These are phyloP conservation scores for Metarhizium rileyi DNA, from an alignment of 2,329 filamentous ascomycete species.

Conservation along the genomic window DNA sequence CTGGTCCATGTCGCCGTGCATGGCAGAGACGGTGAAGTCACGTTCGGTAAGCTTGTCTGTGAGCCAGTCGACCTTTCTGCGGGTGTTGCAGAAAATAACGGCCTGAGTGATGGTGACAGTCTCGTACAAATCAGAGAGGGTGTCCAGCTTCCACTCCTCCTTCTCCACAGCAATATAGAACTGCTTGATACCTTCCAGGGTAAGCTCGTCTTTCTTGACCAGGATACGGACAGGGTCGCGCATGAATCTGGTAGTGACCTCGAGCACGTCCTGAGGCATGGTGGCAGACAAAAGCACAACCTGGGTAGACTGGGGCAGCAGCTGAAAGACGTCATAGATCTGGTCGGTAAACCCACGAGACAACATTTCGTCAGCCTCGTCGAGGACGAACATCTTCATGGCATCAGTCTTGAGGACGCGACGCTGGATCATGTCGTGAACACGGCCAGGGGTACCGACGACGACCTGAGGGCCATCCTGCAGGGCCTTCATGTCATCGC, in stretches of 20 bases:
- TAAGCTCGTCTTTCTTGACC: slow-evolving; percentile 99
- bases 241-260: slow-evolving; percentile 99
- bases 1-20: slow-evolving; percentile 99
- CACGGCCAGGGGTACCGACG: slow-evolving; percentile 95
- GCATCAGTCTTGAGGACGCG: slow-evolving; percentile 91
- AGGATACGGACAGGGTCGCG: slow-evolving; percentile 97
- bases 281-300: slow-evolving; percentile 96
- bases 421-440: slow-evolving; percentile 99
- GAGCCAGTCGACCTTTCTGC: slow-evolving; percentile 99
- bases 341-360: slow-evolving; percentile 99
- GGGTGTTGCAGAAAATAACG: slow-evolving; percentile 99
- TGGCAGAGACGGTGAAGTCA: slow-evolving; percentile 98
- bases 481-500: slow-evolving; percentile 97
- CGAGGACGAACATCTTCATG: slow-evolving; percentile 99
- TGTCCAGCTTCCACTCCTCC: slow-evolving; percentile 99
- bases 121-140: slow-evolving; percentile 96
- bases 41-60: slow-evolving; percentile 97
- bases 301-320: slow-evolving; percentile 95
- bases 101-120: slow-evolving; percentile 99
- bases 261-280: slow-evolving; percentile 97
- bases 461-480: slow-evolving; percentile 94
- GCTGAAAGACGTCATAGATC: slow-evolving; percentile 99
- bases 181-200: slow-evolving; percentile 99
- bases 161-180: slow-evolving; percentile 99
- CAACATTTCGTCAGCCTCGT: slow-evolving; percentile 99